These are phyloP conservation scores for Agrocybe praecox DNA, from an alignment of 768 basidiomycete species.

Conservation along the genomic window DNA sequence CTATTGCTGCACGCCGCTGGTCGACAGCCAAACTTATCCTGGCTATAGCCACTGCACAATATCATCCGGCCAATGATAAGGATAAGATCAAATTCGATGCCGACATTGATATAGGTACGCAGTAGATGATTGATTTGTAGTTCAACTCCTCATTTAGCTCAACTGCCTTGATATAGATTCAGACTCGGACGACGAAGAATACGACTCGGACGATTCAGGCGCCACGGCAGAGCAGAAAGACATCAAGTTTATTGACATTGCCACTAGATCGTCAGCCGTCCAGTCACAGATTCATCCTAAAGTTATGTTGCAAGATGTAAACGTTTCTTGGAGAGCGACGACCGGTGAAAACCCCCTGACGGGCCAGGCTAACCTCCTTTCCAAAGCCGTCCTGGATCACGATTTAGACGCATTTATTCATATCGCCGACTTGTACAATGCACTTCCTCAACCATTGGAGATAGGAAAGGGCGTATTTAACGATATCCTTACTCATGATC, in stretches of 20 bases:
- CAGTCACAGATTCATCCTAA: slow-evolving; percentile 40
- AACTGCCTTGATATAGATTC: slow-evolving; percentile 24
- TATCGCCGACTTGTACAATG: slow-evolving; percentile 44
- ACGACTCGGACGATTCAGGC: slow-evolving; percentile 43
- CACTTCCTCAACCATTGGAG: slow-evolving; percentile 30
- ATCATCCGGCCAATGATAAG: slow-evolving; percentile 38
- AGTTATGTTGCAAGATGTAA: slow-evolving; percentile 31
- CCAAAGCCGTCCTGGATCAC: slow-evolving; percentile 39
- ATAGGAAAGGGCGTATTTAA: slow-evolving; percentile 21
- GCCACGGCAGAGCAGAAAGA: slow-evolving; percentile 38
- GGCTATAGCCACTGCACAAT: slow-evolving; percentile 58
- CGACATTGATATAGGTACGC: slow-evolving; percentile 36
- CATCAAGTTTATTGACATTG: slow-evolving; percentile 54
- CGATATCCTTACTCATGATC: slow-evolving; percentile 40
- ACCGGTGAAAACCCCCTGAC: not conserved
- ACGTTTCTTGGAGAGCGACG: not conserved
- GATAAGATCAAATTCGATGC: slow-evolving; percentile 34
- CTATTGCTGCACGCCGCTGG: slow-evolving; percentile 53
- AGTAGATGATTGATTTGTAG: not conserved
- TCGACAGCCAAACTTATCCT: slow-evolving; percentile 60
- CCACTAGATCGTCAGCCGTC: slow-evolving; percentile 47
- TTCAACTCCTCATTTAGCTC: not conserved
- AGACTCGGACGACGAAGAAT: slow-evolving; percentile 42
- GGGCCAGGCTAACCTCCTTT: slow-evolving; percentile 24
- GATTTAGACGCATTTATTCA: slow-evolving; percentile 56